Percentiles rank a stretch among this genome's conserved stretches.
Conservation (phyloP, 805 yeast species). For the Lipomyces lipofer region DNA sequence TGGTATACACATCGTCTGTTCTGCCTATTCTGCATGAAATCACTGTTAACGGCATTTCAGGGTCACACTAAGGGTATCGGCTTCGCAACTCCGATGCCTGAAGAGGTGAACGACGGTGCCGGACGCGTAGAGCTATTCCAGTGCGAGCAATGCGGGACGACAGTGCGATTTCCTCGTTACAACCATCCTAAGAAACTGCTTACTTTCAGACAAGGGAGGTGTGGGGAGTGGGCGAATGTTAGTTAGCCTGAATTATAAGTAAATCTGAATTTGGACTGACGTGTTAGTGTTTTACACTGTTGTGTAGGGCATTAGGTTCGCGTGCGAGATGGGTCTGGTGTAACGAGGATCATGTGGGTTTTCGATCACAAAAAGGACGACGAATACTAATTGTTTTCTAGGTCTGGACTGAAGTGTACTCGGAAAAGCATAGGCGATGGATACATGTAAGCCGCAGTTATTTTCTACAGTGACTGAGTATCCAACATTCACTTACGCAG, state of each 20-base stretch:
- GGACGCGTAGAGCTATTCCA: conserved; percentile 61
- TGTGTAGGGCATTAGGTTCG: conserved; percentile 66
- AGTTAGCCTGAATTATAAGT: not conserved
- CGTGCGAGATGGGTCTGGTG: conserved; percentile 79
- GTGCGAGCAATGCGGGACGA: conserved; percentile 53
- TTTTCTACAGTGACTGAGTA: not conserved
- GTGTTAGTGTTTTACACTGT: conserved; percentile 60
- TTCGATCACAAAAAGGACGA: not conserved
- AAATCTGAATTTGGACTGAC: too few relatives aligned
- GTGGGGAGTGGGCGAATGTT: conserved; percentile 91
- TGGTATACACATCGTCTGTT: conserved; percentile 26
- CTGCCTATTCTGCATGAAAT: not conserved
- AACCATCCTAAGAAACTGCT: conserved; percentile 65
- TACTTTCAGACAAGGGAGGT: conserved; percentile 68
- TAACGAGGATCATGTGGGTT: conserved; percentile 78
- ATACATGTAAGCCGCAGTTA: conserved; percentile 64
- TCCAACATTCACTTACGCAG: not conserved
- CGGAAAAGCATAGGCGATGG: conserved; percentile 65
- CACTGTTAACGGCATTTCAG: conserved; percentile 32
- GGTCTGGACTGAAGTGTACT: conserved; percentile 84
- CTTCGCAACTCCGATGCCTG: conserved; percentile 45
- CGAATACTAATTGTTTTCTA: not conserved
- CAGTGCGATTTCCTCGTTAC: conserved; percentile 71
- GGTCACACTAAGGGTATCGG: conserved; percentile 46
- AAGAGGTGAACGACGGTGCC: conserved; percentile 55